A percentile compares a stretch with the other conserved stretches of the same genome.
phyloP scores from a whole-genome alignment of 169 alveolate species.

The Plasmodium knowlesi region DNA sequence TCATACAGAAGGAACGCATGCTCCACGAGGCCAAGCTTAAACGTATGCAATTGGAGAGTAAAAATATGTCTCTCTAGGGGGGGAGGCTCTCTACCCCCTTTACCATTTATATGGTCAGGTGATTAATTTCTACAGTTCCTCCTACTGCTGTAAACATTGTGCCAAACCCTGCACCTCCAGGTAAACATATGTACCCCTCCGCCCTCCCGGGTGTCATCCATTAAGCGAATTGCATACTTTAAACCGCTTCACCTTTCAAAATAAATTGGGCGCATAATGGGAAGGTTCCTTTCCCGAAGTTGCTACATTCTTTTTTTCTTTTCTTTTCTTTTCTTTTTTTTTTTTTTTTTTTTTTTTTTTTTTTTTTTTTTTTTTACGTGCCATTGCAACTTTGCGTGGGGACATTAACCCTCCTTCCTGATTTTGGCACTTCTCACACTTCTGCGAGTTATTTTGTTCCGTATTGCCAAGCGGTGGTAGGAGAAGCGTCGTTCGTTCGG shows the following conservation, averaged over 20 bases:
- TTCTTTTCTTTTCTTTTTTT: too few species aligned
- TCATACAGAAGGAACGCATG: slow-evolving; percentile 75
- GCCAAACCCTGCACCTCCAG: background rate
- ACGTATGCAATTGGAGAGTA: slow-evolving; percentile 50
- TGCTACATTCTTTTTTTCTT: background rate
- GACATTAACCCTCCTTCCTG: background rate
- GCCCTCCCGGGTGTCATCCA: background rate
- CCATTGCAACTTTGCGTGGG: background rate
- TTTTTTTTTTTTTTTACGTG: too few species aligned
- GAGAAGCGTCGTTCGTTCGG: background rate
- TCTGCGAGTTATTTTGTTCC: background rate
- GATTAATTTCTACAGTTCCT: background rate
- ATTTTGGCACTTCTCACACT: background rate
- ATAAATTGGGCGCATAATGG: background rate
- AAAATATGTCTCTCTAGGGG: slow-evolving; percentile 28
- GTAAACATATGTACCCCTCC: background rate
- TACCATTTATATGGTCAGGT: background rate
- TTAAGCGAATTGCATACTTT: background rate
- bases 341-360: too few species aligned
- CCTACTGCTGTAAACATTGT: too few species aligned
- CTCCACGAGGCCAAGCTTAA: slow-evolving; percentile 74
- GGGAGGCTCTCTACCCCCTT: background rate
- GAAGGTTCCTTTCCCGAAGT: background rate
- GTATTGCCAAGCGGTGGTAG: background rate
- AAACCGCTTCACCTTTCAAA: background rate